Conservation (phyloP, 768 basidiomycete species). For the Dictyophora rubrovolvata region DNA sequence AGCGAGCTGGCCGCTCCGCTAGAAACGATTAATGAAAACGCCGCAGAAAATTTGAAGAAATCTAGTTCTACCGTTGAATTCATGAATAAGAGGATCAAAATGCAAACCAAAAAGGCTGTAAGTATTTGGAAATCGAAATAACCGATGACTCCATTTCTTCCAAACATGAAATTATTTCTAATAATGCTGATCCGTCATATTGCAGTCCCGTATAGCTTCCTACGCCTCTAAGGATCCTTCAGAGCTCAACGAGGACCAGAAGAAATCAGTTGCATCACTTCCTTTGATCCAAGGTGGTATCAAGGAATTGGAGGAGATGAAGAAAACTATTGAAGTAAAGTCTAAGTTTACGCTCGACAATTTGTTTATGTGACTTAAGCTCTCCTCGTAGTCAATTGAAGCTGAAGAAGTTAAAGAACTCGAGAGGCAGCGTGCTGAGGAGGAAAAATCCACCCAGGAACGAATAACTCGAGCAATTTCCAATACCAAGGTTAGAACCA, state of each 20-base stretch:
- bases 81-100: constrained; percentile 66
- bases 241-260: constrained; percentile 85
- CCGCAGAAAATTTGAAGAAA: constrained; percentile 27
- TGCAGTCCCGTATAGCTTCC: constrained; percentile 58
- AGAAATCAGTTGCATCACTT: constrained; percentile 58
- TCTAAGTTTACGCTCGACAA: background rate
- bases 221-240: constrained; percentile 60
- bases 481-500: constrained; percentile 42
- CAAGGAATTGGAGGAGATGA: constrained; percentile 77
- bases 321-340: constrained; percentile 71
- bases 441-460: constrained; percentile 44
- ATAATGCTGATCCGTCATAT: background rate
- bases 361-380: background rate
- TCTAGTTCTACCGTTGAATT: constrained; percentile 68
- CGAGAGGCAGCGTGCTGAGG: constrained; percentile 42
- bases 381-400: constrained; percentile 45
- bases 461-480: constrained; percentile 47
- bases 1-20: constrained; percentile 32
- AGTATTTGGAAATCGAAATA: constrained; percentile 20
- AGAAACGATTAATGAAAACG: constrained; percentile 31
- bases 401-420: constrained; percentile 49
- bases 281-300: constrained; percentile 66
- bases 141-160: constrained; percentile 4
- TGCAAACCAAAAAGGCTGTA: constrained; percentile 78
- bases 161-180: background rate